These are phyloP conservation scores for Beverwykella pulmonaria DNA, from an alignment of 495 filamentous ascomycete genomes.

Conservation along the genomic window DNA sequence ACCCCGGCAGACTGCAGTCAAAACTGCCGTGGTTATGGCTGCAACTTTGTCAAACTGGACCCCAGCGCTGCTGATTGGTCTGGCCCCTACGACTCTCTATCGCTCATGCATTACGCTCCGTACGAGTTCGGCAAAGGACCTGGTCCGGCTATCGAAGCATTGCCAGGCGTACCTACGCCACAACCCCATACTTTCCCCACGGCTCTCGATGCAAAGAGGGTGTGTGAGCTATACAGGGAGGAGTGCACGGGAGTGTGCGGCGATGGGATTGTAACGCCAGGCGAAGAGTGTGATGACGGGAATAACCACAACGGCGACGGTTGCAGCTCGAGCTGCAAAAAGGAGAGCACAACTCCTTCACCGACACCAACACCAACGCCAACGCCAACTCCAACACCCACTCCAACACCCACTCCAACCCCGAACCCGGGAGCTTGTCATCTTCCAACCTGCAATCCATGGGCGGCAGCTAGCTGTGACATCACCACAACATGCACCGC, in stretches of 20 bases:
- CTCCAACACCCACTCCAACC: constrained; percentile 4
- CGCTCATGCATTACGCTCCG: constrained; percentile 22
- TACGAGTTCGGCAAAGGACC: constrained; percentile 7
- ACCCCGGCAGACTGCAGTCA: neutral
- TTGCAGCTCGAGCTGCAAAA: constrained; percentile 5
- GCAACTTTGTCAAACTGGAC: constrained; percentile 15
- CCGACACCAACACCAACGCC: constrained; percentile 2
- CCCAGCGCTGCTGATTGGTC: constrained; percentile 11
- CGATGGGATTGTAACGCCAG: constrained; percentile 20
- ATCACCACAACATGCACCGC: constrained; percentile 33
- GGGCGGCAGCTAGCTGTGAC: constrained; percentile 21
- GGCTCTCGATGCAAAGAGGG: neutral
- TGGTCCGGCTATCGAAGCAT: neutral
- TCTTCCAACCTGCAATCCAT: constrained; percentile 28
- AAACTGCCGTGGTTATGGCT: constrained; percentile 4
- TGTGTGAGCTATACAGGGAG: constrained; percentile 23
- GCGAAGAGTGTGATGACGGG: constrained; percentile 15
- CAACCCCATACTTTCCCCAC: constrained; percentile 4
- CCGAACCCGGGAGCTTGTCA: neutral
- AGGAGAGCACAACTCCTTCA: neutral
- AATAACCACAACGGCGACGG: constrained; percentile 14
- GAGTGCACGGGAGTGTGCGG: constrained; percentile 18
- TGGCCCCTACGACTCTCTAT: constrained; percentile 19
- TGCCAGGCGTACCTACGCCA: constrained; percentile 8
- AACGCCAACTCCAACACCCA: constrained; percentile 2